Evolutionary conservation across 768 basidiomycete genomes (phyloP), one percentile per base, ranked within the genome.

Genomic region (Podaxis sp.): DNA sequence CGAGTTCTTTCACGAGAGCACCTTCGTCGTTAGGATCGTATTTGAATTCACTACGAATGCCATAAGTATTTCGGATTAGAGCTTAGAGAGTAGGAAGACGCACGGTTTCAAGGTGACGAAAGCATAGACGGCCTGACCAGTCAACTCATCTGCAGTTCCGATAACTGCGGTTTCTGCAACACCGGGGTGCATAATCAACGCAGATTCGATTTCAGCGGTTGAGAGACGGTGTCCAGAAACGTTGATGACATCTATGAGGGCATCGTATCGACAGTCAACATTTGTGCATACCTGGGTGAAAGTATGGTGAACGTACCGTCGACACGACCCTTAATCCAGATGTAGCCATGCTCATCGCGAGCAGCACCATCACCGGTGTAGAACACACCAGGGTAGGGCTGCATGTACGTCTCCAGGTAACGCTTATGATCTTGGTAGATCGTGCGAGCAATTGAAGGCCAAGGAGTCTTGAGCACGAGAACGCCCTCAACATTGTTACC

Each of bases 341-440:
- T 91, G 78, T 99, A 99, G 1, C 96, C 97, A 68, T 99, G 88
- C 67, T 90, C 87, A 71, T 99, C 97, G 22, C 96, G 86, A 13
- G 90, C 90, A 30, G 96, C 96, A 49, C 96, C 97, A 69, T 99
- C 96, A 24, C 97, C 97, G n/a, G 96, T 99, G 77, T 91, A 97
- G 83, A 93, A 99, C 73, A 82, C 79, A 6, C 96, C 96, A 5
- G 93, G 91, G 78, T 96, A 96, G 26, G 91, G 91, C 79, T 78
- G 71, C 81, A 82, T 79, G 70, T 79, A 81, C 3, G 82, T 82
- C n/a, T 80, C 81, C n/a, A 76, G 67, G 64, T 84, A 85, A 64
- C 96, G 82, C 72, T 92, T 87, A 75, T 99, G 96, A 76, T 99
- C 96, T 60, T 85, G 83, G 80, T 86, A 97, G 63, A 99, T 89